Evolutionary conservation across 2,329 filamentous ascomycete species (phyloP).

Genomic region (Xylariaceae sp.): DNA sequence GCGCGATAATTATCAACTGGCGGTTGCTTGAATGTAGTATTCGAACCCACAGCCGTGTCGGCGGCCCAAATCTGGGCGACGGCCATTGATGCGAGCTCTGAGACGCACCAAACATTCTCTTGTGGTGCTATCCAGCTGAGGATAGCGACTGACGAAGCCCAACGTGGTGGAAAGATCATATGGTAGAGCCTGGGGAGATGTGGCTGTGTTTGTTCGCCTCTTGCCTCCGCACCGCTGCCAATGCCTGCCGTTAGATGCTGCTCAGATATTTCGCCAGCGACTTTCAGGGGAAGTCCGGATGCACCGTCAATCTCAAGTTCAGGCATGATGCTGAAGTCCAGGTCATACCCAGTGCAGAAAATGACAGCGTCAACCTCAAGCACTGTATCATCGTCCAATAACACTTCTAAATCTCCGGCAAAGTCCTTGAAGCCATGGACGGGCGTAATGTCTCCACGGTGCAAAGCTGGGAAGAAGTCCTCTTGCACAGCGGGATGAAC

Average conservation of each 20-base stretch:
- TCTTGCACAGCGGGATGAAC: constrained; percentile 32
- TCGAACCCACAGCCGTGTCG: constrained; percentile 13
- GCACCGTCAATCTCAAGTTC: constrained; percentile 35
- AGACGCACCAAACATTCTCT: constrained; percentile 33
- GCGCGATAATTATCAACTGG: constrained; percentile 3
- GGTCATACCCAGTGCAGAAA: constrained; percentile 34
- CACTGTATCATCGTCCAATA: constrained; percentile 24
- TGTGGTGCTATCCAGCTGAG: constrained; percentile 33
- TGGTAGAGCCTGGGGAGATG: constrained; percentile 33
- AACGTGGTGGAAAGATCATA: constrained; percentile 34
- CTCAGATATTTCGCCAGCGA: constrained; percentile 4
- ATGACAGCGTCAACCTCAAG: constrained; percentile 33
- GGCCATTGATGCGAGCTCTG: constrained; percentile 47
- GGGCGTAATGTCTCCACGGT: constrained; percentile 22
- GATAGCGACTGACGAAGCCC: constrained; percentile 33
- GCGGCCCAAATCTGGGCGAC: constrained; percentile 42
- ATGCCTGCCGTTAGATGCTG: background rate
- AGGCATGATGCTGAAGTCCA: constrained; percentile 34
- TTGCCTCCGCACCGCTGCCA: background rate
- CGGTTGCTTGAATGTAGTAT: background rate
- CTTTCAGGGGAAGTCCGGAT: constrained; percentile 20
- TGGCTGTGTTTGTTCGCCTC: constrained; percentile 8
- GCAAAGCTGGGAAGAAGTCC: constrained; percentile 32
- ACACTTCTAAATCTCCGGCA: constrained; percentile 19
- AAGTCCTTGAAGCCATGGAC: constrained; percentile 33